phyloP scores from a whole-genome alignment of 2,329 filamentous ascomycete species.

The Chrysoporthe deuterocubensis region DNA sequence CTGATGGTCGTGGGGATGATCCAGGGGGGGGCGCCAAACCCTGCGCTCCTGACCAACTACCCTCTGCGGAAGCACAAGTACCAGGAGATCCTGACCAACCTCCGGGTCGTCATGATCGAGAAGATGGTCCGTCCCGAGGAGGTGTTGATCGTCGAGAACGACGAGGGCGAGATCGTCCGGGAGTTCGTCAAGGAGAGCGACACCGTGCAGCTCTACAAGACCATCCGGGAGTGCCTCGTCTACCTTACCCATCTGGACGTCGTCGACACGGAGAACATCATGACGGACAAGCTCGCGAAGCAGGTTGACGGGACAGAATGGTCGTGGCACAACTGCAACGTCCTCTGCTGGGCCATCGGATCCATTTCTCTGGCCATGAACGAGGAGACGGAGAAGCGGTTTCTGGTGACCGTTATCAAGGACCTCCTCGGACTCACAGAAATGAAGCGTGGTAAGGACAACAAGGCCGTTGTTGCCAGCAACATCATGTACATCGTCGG shows the following conservation, averaged over 20 bases:
- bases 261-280: constrained; percentile 96
- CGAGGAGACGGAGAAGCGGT: constrained; percentile 97
- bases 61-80: constrained; percentile 98
- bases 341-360: constrained; percentile 98
- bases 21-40: constrained; percentile 82
- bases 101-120: constrained; percentile 98
- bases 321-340: constrained; percentile 99
- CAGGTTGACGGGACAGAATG: constrained; percentile 96
- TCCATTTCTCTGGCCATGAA: constrained; percentile 99
- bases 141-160: constrained; percentile 98
- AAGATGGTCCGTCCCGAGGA: constrained; percentile 99
- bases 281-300: constrained; percentile 96
- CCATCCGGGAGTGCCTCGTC: constrained; percentile 93
- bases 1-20: constrained; percentile 78
- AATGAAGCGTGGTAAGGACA: constrained; percentile 99
- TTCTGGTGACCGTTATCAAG: constrained; percentile 98
- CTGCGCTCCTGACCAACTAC: constrained; percentile 82
- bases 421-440: constrained; percentile 95
- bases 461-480: constrained; percentile 97
- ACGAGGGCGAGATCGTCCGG: constrained; percentile 97
- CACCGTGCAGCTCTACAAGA: constrained; percentile 99
- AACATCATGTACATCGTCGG: constrained; percentile 99
- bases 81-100: constrained; percentile 87
- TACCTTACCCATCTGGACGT: constrained; percentile 98
- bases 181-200: constrained; percentile 99